Conservation (phyloP, 331 rosid species). For the Pyracantha coccinea region DNA sequence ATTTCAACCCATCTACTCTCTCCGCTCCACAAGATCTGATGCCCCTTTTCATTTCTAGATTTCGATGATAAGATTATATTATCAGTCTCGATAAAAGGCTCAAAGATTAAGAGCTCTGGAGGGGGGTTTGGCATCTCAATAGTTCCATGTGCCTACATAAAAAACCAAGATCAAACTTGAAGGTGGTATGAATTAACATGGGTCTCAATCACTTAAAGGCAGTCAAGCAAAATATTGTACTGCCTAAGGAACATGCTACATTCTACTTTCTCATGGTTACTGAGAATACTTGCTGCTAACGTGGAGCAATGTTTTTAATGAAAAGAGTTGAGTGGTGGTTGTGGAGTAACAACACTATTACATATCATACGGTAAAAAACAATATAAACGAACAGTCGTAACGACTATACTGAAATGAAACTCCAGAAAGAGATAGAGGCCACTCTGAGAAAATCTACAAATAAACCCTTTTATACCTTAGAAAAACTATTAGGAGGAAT, state of each 20-base stretch:
- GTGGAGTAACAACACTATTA: neutral
- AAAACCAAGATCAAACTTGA: slow-evolving; percentile 10
- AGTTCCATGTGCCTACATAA: slow-evolving; percentile 60
- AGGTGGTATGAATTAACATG: neutral
- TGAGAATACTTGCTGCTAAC: neutral
- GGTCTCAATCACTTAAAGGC: neutral
- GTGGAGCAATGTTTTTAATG: neutral
- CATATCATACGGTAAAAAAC: neutral
- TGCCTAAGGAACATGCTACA: neutral
- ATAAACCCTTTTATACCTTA: slow-evolving; percentile 39
- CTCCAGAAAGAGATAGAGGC: neutral
- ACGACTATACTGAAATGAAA: neutral
- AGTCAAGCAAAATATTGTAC: neutral
- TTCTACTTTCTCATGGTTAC: neutral
- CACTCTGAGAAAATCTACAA: neutral
- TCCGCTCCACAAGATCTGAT: slow-evolving; percentile 69
- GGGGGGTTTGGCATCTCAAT: slow-evolving; percentile 95
- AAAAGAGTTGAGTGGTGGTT: neutral
- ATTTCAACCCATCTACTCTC: slow-evolving; percentile 91
- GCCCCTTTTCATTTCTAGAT: slow-evolving; percentile 33
- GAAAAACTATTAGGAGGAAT: slow-evolving; percentile 87
- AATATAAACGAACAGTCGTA: neutral
- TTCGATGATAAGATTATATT: slow-evolving; percentile 61
- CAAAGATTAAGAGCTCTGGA: slow-evolving; percentile 73
- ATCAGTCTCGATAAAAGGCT: slow-evolving; percentile 91